Conservation (phyloP, 306 rosid species). For the Prunus persica region DNA sequence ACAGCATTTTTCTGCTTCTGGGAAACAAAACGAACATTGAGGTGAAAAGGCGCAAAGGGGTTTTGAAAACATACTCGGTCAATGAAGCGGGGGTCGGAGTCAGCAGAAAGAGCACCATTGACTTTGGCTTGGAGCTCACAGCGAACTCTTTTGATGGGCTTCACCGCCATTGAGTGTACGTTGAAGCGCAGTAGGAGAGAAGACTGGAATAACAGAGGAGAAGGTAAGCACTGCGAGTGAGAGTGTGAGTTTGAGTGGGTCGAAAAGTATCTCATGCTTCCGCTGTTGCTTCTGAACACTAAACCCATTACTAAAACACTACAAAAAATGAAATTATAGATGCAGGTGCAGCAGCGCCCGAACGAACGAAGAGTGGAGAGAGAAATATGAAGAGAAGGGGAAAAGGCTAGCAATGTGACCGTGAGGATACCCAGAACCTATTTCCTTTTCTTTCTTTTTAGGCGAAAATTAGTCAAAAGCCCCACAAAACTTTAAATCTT, state of each 20-base stretch:
- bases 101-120: slow-evolving; percentile 75
- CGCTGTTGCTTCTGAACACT: background rate
- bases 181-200: slow-evolving; percentile 23
- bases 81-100: slow-evolving; percentile 67
- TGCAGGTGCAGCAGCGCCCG: background rate
- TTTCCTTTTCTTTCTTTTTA: background rate
- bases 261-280: slow-evolving; percentile 1
- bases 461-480: too few species aligned
- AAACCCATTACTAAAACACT: slow-evolving; percentile 1
- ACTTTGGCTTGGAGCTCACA: slow-evolving; percentile 65
- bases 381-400: background rate
- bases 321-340: background rate
- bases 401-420: background rate
- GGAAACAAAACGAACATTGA: background rate
- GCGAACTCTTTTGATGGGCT: slow-evolving; percentile 40
- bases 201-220: slow-evolving; percentile 23
- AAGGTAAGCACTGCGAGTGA: slow-evolving; percentile 18
- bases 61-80: slow-evolving; percentile 54
- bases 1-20: background rate
- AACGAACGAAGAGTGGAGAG: background rate
- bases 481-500: too few species aligned
- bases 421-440: background rate
- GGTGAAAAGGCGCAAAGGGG: background rate
- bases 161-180: slow-evolving; percentile 25
- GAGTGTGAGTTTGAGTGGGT: background rate